Percentiles rank a stretch among this genome's conserved stretches.
Evolutionary conservation across 2,329 filamentous ascomycete species (phyloP).

Genomic region (Clonostachys rosea): DNA sequence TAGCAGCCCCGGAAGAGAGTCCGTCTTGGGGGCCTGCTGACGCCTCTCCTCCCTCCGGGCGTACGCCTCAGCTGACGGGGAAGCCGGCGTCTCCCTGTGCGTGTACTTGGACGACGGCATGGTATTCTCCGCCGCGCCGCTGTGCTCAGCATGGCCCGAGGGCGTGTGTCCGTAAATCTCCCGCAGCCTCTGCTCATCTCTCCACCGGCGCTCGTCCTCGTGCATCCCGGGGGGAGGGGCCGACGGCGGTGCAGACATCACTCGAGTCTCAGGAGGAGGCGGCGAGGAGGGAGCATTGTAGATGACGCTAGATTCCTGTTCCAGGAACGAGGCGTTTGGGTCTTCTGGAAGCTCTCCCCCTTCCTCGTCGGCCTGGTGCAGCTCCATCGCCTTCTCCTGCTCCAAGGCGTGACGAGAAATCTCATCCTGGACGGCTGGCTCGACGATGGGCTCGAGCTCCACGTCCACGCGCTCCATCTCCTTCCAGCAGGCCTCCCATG

Average conservation of each 20-base stretch:
- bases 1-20: conserved; percentile 48
- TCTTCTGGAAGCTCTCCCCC: conserved; percentile 17
- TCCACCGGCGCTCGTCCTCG: conserved; percentile 26
- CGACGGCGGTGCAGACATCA: no score
- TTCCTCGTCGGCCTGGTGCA: conserved; percentile 27
- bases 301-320: conserved; percentile 4
- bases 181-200: conserved; percentile 45
- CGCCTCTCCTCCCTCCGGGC: conserved; percentile 19
- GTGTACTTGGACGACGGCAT: conserved; percentile 5
- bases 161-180: conserved; percentile 46
- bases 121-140: conserved; percentile 2
- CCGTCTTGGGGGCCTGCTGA: conserved; percentile 12
- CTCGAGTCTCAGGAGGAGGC: not conserved
- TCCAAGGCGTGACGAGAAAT: conserved; percentile 50
- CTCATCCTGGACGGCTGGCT: conserved; percentile 51
- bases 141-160: conserved; percentile 2
- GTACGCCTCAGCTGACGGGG: conserved; percentile 13
- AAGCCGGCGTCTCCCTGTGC: conserved; percentile 8
- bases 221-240: not conserved
- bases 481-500: conserved; percentile 90
- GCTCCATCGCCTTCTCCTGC: conserved; percentile 32
- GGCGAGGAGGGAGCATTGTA: not conserved
- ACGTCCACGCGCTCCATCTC: conserved; percentile 99
- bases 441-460: conserved; percentile 75
- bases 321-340: conserved; percentile 10